A percentile compares a stretch with the other conserved stretches of the same genome.
phyloP scores from a whole-genome alignment of 2,329 filamentous ascomycete species.

The Fusarium camptoceras region DNA sequence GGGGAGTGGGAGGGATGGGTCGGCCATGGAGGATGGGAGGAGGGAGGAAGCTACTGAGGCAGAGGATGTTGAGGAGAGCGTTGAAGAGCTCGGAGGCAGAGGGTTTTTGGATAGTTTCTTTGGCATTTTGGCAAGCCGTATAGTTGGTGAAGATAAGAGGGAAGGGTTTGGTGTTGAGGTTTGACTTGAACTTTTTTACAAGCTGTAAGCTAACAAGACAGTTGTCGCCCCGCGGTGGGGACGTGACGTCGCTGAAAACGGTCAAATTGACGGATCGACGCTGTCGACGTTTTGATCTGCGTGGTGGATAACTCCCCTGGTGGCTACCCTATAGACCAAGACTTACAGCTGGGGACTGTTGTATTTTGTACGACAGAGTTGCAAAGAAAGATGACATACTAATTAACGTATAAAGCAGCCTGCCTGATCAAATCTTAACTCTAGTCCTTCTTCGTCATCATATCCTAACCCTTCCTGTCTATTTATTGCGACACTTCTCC shows the following conservation, averaged over 20 bases:
- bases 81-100: slow-evolving; percentile 38
- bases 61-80: slow-evolving; percentile 46
- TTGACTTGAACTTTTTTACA: slow-evolving; percentile 20
- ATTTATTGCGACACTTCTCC: too few relatives aligned
- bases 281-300: neutral
- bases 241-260: slow-evolving; percentile 16
- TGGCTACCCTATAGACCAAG: neutral
- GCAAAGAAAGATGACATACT: too few relatives aligned
- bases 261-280: neutral
- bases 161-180: slow-evolving; percentile 21
- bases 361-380: too few relatives aligned
- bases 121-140: slow-evolving; percentile 42
- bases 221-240: slow-evolving; percentile 8
- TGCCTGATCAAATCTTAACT: too few relatives aligned
- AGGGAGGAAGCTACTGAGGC: slow-evolving; percentile 48
- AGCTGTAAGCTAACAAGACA: neutral
- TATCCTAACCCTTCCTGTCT: too few relatives aligned
- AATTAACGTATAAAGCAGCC: too few relatives aligned
- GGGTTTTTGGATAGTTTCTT: slow-evolving; percentile 50
- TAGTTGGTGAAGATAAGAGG: neutral
- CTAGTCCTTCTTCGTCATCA: too few relatives aligned
- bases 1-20: slow-evolving; percentile 75
- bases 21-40: slow-evolving; percentile 59
- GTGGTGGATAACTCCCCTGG: neutral
- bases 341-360: neutral